Evolutionary conservation across 73 alveolate species (phyloP).

Genomic region (Uronychia setigera): DNA sequence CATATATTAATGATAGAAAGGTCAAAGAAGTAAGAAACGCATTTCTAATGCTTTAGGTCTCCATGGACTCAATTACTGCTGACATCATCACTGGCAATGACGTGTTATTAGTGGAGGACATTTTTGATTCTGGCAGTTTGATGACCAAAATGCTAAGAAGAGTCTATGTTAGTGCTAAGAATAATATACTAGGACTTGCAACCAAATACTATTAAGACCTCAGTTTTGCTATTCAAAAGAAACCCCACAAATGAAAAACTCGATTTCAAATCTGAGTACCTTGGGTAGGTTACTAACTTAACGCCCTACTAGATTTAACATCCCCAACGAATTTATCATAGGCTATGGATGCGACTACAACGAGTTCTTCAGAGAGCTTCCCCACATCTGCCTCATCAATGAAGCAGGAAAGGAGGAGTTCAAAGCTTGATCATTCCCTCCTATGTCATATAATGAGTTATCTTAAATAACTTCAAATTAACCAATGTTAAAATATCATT

Average conservation of each 20-base stretch:
- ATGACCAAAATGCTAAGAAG: slow-evolving; percentile 12
- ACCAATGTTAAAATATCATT: too few relatives aligned
- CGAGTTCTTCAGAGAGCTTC: slow-evolving; percentile 52
- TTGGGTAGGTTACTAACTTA: slow-evolving; percentile 46
- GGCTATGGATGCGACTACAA: slow-evolving; percentile 73
- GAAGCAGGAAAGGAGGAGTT: too few relatives aligned
- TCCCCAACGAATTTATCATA: slow-evolving; percentile 51
- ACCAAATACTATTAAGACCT: slow-evolving; percentile 43
- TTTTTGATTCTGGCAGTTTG: slow-evolving; percentile 54
- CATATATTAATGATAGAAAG: slow-evolving; percentile 20
- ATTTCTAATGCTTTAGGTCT: too few relatives aligned
- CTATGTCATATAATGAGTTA: too few relatives aligned
- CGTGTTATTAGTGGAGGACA: slow-evolving; percentile 59
- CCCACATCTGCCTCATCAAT: slow-evolving; percentile 56
- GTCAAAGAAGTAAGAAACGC: too few relatives aligned
- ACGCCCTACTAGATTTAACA: too few relatives aligned
- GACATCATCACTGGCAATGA: slow-evolving; percentile 33
- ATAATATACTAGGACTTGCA: too few relatives aligned
- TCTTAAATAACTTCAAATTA: too few relatives aligned
- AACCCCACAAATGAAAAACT: slow-evolving; percentile 44
- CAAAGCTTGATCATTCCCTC: too few relatives aligned
- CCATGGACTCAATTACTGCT: slow-evolving; percentile 21
- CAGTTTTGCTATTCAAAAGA: slow-evolving; percentile 50
- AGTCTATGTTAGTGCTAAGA: too few relatives aligned
- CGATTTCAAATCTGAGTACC: slow-evolving; percentile 35